phyloP scores from a whole-genome alignment of 164 flowering plant species.

The Pachysandra terminalis region DNA sequence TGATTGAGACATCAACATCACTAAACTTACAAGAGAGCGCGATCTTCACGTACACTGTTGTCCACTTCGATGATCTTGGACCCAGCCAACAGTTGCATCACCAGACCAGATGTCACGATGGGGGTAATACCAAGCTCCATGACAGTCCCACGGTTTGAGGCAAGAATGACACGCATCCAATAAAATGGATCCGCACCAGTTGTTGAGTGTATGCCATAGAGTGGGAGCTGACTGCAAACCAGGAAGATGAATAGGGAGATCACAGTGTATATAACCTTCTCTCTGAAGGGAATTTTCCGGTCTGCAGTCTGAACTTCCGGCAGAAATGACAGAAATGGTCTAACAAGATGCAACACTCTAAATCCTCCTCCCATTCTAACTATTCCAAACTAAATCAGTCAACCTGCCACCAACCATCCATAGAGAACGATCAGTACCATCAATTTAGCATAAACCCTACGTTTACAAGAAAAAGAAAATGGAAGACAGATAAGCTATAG shows the following conservation, averaged over 20 bases:
- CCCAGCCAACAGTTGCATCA: slow-evolving; percentile 73
- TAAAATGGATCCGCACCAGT: slow-evolving; percentile 73
- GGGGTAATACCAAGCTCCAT: slow-evolving; percentile 84
- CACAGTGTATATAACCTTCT: slow-evolving; percentile 69
- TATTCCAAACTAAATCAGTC: neutral
- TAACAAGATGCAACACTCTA: slow-evolving; percentile 60
- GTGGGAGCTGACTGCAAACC: slow-evolving; percentile 75
- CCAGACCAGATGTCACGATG: slow-evolving; percentile 70
- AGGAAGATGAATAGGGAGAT: slow-evolving; percentile 58
- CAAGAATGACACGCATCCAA: slow-evolving; percentile 78
- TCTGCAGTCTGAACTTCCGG: slow-evolving; percentile 63
- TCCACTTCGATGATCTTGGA: slow-evolving; percentile 71
- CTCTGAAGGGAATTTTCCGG: slow-evolving; percentile 57
- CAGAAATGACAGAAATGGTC: slow-evolving; percentile 59
- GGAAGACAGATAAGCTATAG: too few species aligned
- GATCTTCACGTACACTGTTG: slow-evolving; percentile 70
- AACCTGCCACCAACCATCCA: slow-evolving; percentile 1
- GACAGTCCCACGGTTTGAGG: slow-evolving; percentile 71
- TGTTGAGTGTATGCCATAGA: slow-evolving; percentile 70
- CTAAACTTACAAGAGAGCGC: slow-evolving; percentile 60
- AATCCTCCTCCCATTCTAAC: slow-evolving; percentile 59
- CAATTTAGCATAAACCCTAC: neutral
- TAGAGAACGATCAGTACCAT: neutral
- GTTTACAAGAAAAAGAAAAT: too few species aligned
- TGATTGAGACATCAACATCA: neutral